phyloP scores from a whole-genome alignment of 129 eudicot genomes.

The Saposhnikovia divaricata region DNA sequence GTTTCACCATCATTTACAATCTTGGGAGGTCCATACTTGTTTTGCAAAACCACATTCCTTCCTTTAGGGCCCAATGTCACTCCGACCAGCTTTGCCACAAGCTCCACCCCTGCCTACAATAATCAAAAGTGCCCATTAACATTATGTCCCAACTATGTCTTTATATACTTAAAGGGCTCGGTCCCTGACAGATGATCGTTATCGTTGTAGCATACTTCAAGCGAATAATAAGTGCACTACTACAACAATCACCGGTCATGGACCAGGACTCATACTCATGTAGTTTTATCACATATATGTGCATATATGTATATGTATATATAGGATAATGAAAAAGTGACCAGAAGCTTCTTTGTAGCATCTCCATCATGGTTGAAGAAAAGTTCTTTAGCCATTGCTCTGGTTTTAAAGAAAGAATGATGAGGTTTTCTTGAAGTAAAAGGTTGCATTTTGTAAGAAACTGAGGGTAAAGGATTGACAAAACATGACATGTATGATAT shows the following conservation, averaged over 20 bases:
- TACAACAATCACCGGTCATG: no score
- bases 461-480: conserved; percentile 29
- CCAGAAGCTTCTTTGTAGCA: conserved; percentile 68
- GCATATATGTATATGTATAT: background rate
- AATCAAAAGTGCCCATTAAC: conserved; percentile 12
- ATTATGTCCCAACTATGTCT: background rate
- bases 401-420: conserved; percentile 20
- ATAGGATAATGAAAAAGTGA: conserved; percentile 6
- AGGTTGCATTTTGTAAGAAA: conserved; percentile 23
- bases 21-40: conserved; percentile 95
- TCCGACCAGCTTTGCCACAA: conserved; percentile 80
- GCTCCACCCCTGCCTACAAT: conserved; percentile 69
- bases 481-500: conserved; percentile 33
- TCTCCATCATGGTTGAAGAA: conserved; percentile 78
- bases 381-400: conserved; percentile 63
- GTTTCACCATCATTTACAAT: conserved; percentile 96
- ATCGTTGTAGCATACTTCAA: no score
- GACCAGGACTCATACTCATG: background rate
- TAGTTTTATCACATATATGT: no score
- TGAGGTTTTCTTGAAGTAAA: conserved; percentile 13
- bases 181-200: no score
- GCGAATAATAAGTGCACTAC: no score
- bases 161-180: background rate
- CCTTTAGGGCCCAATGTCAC: conserved; percentile 96
- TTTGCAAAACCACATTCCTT: conserved; percentile 76